Conservation (phyloP, 805 yeast genomes). For the Kodamaea nitidulidarum region DNA sequence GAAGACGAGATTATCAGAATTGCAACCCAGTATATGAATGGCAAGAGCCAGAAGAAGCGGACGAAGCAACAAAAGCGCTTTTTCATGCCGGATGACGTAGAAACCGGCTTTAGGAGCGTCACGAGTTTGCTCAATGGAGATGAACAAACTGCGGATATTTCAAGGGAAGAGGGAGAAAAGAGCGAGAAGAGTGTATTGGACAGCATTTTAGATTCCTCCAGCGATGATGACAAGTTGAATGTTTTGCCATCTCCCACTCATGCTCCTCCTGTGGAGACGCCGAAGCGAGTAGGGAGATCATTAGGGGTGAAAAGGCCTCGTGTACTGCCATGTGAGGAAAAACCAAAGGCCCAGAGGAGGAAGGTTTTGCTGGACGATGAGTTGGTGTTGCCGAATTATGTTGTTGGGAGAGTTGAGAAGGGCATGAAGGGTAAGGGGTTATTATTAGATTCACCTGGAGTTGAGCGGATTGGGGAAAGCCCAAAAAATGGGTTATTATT, state of each 20-base stretch:
- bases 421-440: no score
- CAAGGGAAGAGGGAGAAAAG: slow-evolving; percentile 5
- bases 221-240: slow-evolving; percentile 2
- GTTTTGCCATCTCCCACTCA: not conserved
- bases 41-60: slow-evolving; percentile 15
- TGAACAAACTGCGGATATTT: slow-evolving; percentile 1
- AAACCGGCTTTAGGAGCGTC: slow-evolving; percentile 58
- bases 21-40: slow-evolving; percentile 63
- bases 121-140: slow-evolving; percentile 39
- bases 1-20: slow-evolving; percentile 62
- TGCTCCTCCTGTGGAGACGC: not conserved
- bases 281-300: not conserved
- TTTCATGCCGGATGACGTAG: slow-evolving; percentile 72
- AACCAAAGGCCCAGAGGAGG: no score
- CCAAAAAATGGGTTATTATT: no score
- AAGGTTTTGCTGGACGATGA: not conserved
- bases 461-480: not conserved
- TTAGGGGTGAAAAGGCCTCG: slow-evolving; percentile 1
- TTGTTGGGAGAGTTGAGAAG: not conserved
- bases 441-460: no score
- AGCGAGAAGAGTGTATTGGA: slow-evolving; percentile 13
- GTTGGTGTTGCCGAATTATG: slow-evolving; percentile 1
- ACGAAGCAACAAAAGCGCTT: slow-evolving; percentile 41
- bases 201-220: slow-evolving; percentile 13
- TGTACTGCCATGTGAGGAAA: no score